These are phyloP conservation scores for Pseudocercospora fijiensis DNA, from an alignment of 2,329 filamentous ascomycete genomes.

Conservation along the genomic window DNA sequence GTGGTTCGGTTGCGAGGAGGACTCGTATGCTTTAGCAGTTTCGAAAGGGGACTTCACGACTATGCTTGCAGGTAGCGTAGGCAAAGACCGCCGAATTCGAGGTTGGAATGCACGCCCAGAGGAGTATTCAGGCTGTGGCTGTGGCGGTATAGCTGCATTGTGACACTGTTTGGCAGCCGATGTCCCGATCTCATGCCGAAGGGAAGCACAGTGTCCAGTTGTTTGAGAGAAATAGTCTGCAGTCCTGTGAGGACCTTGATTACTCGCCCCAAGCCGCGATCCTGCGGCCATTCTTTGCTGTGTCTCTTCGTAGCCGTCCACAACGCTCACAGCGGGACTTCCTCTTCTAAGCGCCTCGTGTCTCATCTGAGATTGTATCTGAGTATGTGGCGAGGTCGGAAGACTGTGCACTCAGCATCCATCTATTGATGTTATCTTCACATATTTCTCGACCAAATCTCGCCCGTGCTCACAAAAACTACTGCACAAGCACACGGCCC, in stretches of 20 bases:
- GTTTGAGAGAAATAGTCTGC: background rate
- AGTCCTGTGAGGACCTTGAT: background rate
- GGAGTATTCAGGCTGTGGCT: no score
- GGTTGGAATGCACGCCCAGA: no score
- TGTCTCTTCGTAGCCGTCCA: background rate
- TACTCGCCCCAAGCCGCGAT: background rate
- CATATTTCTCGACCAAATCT: no score
- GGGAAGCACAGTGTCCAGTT: background rate
- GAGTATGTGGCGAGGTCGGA: background rate
- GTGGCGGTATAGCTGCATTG: no score
- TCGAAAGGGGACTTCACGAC: slow-evolving; percentile 10
- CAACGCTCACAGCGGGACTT: background rate
- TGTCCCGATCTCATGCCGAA: background rate
- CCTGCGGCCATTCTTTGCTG: background rate
- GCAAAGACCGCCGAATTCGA: background rate
- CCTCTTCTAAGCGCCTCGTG: background rate
- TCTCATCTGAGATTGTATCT: background rate
- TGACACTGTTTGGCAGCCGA: background rate
- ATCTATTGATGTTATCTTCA: no score
- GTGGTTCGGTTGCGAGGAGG: slow-evolving; percentile 32
- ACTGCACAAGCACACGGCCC: no score
- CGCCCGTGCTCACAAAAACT: no score
- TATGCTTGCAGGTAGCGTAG: background rate
- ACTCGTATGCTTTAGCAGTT: slow-evolving; percentile 30
- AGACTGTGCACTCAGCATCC: no score